phyloP scores from a whole-genome alignment of 352 stramenopile genomes.

The Paralagenidium karlingii region DNA sequence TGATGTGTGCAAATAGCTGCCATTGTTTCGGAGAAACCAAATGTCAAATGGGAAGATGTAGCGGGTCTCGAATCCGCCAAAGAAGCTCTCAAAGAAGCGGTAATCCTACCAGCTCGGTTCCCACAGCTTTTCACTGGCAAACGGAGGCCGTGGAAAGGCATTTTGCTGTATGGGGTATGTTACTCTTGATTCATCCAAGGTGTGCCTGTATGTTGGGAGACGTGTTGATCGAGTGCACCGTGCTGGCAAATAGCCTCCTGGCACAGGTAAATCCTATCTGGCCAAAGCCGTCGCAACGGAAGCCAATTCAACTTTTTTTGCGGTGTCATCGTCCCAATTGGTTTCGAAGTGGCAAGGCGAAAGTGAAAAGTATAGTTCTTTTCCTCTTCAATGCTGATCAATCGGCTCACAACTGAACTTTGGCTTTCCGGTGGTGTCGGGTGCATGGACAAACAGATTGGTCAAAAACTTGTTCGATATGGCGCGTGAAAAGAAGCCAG shows the following conservation, averaged over 20 bases:
- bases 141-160: conserved; percentile 89
- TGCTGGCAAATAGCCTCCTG: conserved; percentile 37
- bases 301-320: conserved; percentile 97
- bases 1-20: conserved; percentile 32
- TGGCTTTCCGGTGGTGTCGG: too few relatives aligned
- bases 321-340: conserved; percentile 95
- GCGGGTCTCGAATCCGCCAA: conserved; percentile 95
- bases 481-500: conserved; percentile 86
- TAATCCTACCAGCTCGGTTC: conserved; percentile 93
- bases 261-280: conserved; percentile 93
- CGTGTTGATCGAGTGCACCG: background rate
- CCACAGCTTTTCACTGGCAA: conserved; percentile 95
- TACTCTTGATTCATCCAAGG: conserved; percentile 3
- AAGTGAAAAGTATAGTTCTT: conserved; percentile 71
- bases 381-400: too few relatives aligned
- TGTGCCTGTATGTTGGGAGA: background rate
- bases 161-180: conserved; percentile 95
- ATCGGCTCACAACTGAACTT: too few relatives aligned
- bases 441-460: conserved; percentile 60
- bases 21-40: conserved; percentile 84
- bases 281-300: conserved; percentile 98
- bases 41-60: conserved; percentile 96
- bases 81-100: conserved; percentile 97
- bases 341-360: conserved; percentile 99
- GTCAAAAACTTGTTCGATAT: conserved; percentile 99